Evolutionary conservation across 2,329 filamentous ascomycete species (phyloP).

Genomic region (Rhinocladiella similis): DNA sequence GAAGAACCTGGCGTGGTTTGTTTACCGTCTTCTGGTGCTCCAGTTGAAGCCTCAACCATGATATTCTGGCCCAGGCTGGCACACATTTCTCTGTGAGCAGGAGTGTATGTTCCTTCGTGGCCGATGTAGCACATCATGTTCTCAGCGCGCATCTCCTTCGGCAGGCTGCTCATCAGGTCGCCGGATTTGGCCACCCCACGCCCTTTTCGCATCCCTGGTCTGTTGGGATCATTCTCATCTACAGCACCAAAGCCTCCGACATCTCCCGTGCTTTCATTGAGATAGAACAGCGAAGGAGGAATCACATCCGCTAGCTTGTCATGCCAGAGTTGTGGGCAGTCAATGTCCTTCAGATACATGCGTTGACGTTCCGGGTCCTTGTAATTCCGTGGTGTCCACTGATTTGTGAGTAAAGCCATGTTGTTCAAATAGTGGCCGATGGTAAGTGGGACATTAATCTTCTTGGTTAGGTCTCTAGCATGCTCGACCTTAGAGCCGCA

Average conservation of each 20-base stretch:
- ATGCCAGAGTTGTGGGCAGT: conserved; percentile 86
- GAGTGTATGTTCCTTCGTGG: conserved; percentile 95
- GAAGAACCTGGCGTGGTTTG: conserved; percentile 76
- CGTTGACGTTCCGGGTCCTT: conserved; percentile 78
- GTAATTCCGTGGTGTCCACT: conserved; percentile 75
- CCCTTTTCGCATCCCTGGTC: conserved; percentile 49
- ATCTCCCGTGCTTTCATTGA: conserved; percentile 74
- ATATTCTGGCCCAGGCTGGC: conserved; percentile 94
- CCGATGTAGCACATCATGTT: conserved; percentile 99
- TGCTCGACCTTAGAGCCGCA: conserved; percentile 83
- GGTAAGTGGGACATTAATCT: conserved; percentile 77
- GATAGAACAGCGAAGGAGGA: conserved; percentile 80
- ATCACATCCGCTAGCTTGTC: conserved; percentile 75
- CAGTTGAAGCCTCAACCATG: conserved; percentile 86
- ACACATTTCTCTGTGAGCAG: conserved; percentile 96
- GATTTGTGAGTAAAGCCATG: conserved; percentile 78
- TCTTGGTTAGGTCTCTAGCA: conserved; percentile 75
- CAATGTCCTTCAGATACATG: conserved; percentile 95
- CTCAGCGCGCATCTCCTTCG: conserved; percentile 82
- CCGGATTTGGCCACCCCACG: conserved; percentile 71
- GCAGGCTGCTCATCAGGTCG: conserved; percentile 92
- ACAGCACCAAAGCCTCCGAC: conserved; percentile 57
- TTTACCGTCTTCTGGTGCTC: conserved; percentile 67
- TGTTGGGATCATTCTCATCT: conserved; percentile 44
- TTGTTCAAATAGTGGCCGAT: conserved; percentile 88